Base-by-base conservation (phyloP, 2,329 filamentous ascomycete genomes). In the Myriosclerotinia scirpicola region DNA sequence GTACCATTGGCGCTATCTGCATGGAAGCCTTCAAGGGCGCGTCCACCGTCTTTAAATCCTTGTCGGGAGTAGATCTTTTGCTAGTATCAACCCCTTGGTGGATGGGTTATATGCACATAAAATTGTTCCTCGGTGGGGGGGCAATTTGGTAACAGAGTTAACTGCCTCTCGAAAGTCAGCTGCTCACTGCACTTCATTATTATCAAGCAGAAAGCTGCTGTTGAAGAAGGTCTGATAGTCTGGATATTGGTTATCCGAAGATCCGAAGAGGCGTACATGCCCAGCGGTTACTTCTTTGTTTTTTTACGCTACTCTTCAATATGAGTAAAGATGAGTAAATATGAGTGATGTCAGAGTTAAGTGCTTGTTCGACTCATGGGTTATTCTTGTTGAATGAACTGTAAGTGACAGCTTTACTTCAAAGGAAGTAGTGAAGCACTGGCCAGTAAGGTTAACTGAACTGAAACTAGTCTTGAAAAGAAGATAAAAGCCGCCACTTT, bases 1-100 rank as follows among this genome's bases (percentile, higher is more conserved):
- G n/a, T 38, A 40, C 4, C 53, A 22, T 54, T 54, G 38, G 56
- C 44, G n/a, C 42, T 48, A 22, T 36, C 54, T 56, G 56, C 56
- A 60, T 60, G 26, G 56, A 60, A 59, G 46, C 46, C 22, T 52
- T 12, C 38, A 44, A 52, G 44, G 34, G 34, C 46, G 42, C 34
- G 44, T 52, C 48, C 48, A 17, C 48, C 22, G 34, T n/a, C n/a
- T 55, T 38, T 15, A 14, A 40, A 61, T 61, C 44, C 58, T 50
- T 61, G 58, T 50, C 3, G 2, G 4, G 30, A 34, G 30, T 34
- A 22, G 30, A 61, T 61, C 58, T 61, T 26, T 34, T 40, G 34
- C 44, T 26, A 50, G 38, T 26, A 46, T 60, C 26, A 20, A 20
- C 58, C 30, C 58, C 44, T 38, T 59, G 42, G 30, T 59, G 56